phyloP scores from a whole-genome alignment of 2,329 filamentous ascomycete species.

The Harringtonia lauricola region DNA sequence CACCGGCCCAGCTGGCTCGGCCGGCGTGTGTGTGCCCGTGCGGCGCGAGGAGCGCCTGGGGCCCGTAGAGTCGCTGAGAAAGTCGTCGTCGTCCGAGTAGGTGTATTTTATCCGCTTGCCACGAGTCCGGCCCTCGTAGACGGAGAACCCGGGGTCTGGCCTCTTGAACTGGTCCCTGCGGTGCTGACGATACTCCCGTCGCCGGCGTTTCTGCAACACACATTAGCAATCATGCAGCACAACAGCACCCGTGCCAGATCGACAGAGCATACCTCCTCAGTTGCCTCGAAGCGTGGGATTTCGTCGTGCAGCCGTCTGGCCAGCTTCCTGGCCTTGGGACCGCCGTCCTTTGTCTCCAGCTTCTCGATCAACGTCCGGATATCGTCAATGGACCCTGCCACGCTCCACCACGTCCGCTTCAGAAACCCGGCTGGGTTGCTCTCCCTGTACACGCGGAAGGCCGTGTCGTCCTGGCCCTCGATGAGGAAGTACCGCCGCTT shows the following conservation, averaged over 20 bases:
- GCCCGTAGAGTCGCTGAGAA: conserved; percentile 50
- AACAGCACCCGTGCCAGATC: background rate
- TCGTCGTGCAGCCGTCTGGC: conserved; percentile 68
- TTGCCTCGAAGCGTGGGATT: conserved; percentile 82
- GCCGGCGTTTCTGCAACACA: conserved; percentile 64
- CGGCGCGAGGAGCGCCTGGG: conserved; percentile 62
- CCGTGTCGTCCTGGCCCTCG: conserved; percentile 87
- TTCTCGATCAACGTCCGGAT: conserved; percentile 64
- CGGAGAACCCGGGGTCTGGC: conserved; percentile 78
- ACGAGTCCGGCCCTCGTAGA: conserved; percentile 92
- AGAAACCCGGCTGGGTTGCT: conserved; percentile 65
- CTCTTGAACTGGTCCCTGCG: conserved; percentile 81
- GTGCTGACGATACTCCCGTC: conserved; percentile 79
- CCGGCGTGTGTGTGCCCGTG: conserved; percentile 61
- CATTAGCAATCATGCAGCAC: background rate
- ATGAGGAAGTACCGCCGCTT: conserved; percentile 90
- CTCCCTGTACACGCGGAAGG: conserved; percentile 89
- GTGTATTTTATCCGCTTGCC: conserved; percentile 97
- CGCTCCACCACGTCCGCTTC: conserved; percentile 78
- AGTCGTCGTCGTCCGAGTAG: conserved; percentile 78
- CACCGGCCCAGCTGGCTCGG: conserved; percentile 49
- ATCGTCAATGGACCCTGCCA: conserved; percentile 85
- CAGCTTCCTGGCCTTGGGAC: conserved; percentile 68
- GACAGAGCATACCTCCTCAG: conserved; percentile 59
- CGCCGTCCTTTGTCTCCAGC: conserved; percentile 65